Evolutionary conservation across 352 stramenopile genomes (phyloP), one percentile per base, ranked within the genome.

Genomic region (Globisporangium nagaii): DNA sequence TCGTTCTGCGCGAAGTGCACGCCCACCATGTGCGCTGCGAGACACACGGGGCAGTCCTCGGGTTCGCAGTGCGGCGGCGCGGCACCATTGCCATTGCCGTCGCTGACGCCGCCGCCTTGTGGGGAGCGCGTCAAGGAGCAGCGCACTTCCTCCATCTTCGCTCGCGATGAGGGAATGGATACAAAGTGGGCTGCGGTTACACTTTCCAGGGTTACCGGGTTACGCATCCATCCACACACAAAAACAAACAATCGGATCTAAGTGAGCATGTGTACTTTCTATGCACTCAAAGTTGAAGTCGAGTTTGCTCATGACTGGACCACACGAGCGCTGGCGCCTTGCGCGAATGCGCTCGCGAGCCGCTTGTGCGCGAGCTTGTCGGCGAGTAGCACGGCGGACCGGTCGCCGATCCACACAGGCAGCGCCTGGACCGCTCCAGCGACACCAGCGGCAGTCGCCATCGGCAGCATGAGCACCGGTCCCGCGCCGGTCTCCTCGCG

Each of bases 381-480:
- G 8, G 83, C 57, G 1, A 87, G 68, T 31, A 84, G 60, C 34
- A 74, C 75, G 24, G 82, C 59, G 19, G 71, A 72, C 36, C 78
- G 77, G 52, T 77, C 65, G 2, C 77, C 77, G 20, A 86, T 62
- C 77, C 77, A 88, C 11, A 84, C 64, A 9, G 77, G 77, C 49
- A 88, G 45, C 43, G 69, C 72, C 27, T 59, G 56, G 24, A 50
- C n/a, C 8, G 24, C 36, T 17, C 32, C 36, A 11, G 4, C 25
- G 30, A 30, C 5, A 27, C 13, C 20, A 6, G 10, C 46, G 12
- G 39, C 35, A 40, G 24, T 8, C 30, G 48, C 39, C 2, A 32
- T 20, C 5, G 73, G 48, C 35, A 73, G 53, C 45, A 84, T 62
- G 15, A 88, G 34, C 19, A 86, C 60, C 0, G 77, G 77, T 0